Evolutionary conservation across 2,329 filamentous ascomycete species (phyloP).

Genomic region (Aspergillus melleus): DNA sequence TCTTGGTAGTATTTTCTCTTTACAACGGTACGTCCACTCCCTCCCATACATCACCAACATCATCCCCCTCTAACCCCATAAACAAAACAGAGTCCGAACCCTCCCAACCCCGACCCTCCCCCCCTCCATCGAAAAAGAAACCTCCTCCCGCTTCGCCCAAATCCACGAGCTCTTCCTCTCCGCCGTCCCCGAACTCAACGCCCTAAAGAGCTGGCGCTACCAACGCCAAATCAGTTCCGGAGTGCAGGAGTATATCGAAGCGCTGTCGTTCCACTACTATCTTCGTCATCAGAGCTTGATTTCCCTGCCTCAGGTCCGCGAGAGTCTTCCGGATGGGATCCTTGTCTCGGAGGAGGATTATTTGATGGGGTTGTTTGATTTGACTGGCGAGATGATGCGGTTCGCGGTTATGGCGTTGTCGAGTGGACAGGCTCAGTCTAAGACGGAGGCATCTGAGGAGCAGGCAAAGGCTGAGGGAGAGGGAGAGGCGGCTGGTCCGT

Average conservation of each 20-base stretch:
- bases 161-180: slow-evolving; percentile 68
- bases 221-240: slow-evolving; percentile 72
- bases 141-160: slow-evolving; percentile 66
- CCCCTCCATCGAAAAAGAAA: slow-evolving; percentile 67
- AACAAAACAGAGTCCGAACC: slow-evolving; percentile 37
- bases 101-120: slow-evolving; percentile 55
- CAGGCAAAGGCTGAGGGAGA: slow-evolving; percentile 1
- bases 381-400: slow-evolving; percentile 95
- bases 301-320: slow-evolving; percentile 61
- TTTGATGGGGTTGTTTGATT: slow-evolving; percentile 84
- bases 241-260: slow-evolving; percentile 93
- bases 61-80: background rate
- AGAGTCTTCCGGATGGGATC: slow-evolving; percentile 51
- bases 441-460: slow-evolving; percentile 34
- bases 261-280: slow-evolving; percentile 85
- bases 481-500: background rate
- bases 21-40: slow-evolving; percentile 65
- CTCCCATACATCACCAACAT: background rate
- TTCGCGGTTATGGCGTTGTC: slow-evolving; percentile 90
- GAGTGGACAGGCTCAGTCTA: slow-evolving; percentile 56
- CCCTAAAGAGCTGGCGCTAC: slow-evolving; percentile 82
- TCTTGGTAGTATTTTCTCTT: slow-evolving; percentile 69
- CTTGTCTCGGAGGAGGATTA: slow-evolving; percentile 79
- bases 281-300: slow-evolving; percentile 75
- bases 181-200: slow-evolving; percentile 72